Evolutionary conservation across 306 rosid genomes (phyloP).

Genomic region (Sphenostylis stenocarpa): DNA sequence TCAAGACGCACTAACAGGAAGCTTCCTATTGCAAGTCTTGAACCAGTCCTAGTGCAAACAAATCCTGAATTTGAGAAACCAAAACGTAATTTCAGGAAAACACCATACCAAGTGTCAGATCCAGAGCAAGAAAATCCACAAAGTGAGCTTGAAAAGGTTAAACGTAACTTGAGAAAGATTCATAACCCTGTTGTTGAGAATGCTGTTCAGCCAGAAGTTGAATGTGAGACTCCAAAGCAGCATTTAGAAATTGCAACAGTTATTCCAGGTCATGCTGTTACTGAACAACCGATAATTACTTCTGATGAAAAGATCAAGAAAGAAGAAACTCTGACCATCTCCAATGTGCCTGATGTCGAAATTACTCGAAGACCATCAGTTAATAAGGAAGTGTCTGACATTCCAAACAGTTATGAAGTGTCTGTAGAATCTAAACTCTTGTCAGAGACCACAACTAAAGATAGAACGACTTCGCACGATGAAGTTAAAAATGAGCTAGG

Average conservation of each 20-base stretch:
- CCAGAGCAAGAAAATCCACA: conserved; percentile 73
- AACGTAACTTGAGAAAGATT: conserved; percentile 83
- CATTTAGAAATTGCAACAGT: conserved; percentile 44
- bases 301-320: conserved; percentile 53
- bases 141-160: conserved; percentile 82
- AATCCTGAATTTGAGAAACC: conserved; percentile 72
- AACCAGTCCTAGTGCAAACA: conserved; percentile 45
- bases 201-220: conserved; percentile 52
- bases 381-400: conserved; percentile 41
- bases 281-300: conserved; percentile 37
- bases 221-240: conserved; percentile 45
- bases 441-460: conserved; percentile 42
- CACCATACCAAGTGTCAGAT: conserved; percentile 49
- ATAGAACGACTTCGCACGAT: conserved; percentile 26
- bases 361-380: conserved; percentile 39
- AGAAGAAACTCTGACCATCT: conserved; percentile 31
- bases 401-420: conserved; percentile 40
- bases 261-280: conserved; percentile 34
- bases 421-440: conserved; percentile 34
- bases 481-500: conserved; percentile 43
- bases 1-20: conserved; percentile 58
- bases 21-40: conserved; percentile 49
- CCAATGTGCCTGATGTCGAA: conserved; percentile 45
- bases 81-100: conserved; percentile 57
- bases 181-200: conserved; percentile 68